Conservation (phyloP, 306 rosid species). For the Quercus alba region DNA sequence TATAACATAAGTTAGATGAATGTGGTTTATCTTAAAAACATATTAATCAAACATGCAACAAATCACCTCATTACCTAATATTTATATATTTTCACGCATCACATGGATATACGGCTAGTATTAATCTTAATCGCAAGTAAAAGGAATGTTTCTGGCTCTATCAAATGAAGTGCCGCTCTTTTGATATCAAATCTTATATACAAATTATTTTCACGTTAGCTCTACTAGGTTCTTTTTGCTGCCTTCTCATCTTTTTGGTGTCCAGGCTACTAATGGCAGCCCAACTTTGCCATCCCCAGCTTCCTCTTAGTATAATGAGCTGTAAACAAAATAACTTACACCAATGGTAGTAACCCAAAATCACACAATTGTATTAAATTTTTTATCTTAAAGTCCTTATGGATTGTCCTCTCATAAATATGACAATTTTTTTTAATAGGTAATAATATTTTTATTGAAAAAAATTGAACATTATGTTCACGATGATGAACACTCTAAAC, state of each 20-base stretch:
- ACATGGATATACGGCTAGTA: too few species aligned
- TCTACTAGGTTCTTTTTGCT: constrained; percentile 16
- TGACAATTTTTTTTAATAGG: too few species aligned
- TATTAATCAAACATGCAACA: too few species aligned
- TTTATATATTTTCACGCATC: too few species aligned
- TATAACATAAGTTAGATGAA: too few species aligned
- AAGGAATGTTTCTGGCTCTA: constrained; percentile 25
- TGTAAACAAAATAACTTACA: constrained; percentile 42
- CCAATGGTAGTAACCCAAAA: constrained; percentile 30
- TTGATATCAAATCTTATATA: constrained; percentile 19
- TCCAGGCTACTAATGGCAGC: constrained; percentile 36
- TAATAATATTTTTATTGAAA: too few species aligned
- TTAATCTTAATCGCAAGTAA: constrained; percentile 1
- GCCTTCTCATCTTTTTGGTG: constrained; percentile 29
- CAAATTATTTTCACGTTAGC: constrained; percentile 18
- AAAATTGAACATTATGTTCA: too few species aligned
- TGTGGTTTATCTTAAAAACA: too few species aligned
- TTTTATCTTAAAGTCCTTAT: constrained; percentile 7
- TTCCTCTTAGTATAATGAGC: constrained; percentile 22
- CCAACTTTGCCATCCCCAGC: constrained; percentile 22
- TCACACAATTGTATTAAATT: constrained; percentile 1
- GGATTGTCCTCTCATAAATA: constrained; percentile 14
- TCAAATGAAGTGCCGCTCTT: constrained; percentile 19
- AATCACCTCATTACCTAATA: too few species aligned
- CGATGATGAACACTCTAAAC: too few species aligned